phyloP scores from a whole-genome alignment of 768 basidiomycete species.

The Mrakia hoshinonis region DNA sequence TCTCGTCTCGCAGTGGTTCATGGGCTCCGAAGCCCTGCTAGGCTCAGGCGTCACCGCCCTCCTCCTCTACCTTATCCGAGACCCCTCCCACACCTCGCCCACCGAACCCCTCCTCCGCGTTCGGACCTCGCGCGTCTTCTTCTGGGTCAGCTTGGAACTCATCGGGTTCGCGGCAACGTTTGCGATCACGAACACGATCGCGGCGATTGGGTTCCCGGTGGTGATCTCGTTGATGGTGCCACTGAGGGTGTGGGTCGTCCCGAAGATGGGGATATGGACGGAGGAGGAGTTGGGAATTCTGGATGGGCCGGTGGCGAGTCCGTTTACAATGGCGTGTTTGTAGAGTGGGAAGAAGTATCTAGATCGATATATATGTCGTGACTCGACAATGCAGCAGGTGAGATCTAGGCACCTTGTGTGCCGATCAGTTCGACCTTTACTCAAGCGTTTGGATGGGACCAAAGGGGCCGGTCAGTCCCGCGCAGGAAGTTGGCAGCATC shows the following conservation, averaged over 20 bases:
- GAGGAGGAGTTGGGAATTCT: conserved; percentile 68
- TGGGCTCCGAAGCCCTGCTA: conserved; percentile 74
- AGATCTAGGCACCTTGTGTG: too few species aligned
- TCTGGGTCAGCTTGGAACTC: conserved; percentile 68
- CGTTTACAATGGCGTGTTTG: conserved; percentile 13
- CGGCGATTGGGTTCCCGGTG: conserved; percentile 83
- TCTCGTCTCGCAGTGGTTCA: conserved; percentile 56
- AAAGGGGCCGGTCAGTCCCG: too few species aligned
- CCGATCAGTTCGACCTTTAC: too few species aligned
- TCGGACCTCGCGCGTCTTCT: conserved; percentile 59
- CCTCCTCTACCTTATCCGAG: conserved; percentile 68
- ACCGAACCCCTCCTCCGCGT: conserved; percentile 66
- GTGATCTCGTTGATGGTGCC: conserved; percentile 79
- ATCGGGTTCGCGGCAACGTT: conserved; percentile 79
- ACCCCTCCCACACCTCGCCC: conserved; percentile 53
- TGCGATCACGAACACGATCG: conserved; percentile 81
- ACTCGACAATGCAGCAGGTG: too few species aligned
- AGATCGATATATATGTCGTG: too few species aligned
- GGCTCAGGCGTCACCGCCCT: conserved; percentile 76
- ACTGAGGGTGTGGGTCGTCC: conserved; percentile 60
- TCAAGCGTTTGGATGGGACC: too few species aligned
- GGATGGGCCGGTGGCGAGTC: conserved; percentile 70
- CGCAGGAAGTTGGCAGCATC: too few species aligned
- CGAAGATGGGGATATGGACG: conserved; percentile 58
- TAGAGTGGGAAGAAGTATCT: background rate